Evolutionary conservation across 2,329 filamentous ascomycete species (phyloP).

Genomic region (Apiospora aurea): DNA sequence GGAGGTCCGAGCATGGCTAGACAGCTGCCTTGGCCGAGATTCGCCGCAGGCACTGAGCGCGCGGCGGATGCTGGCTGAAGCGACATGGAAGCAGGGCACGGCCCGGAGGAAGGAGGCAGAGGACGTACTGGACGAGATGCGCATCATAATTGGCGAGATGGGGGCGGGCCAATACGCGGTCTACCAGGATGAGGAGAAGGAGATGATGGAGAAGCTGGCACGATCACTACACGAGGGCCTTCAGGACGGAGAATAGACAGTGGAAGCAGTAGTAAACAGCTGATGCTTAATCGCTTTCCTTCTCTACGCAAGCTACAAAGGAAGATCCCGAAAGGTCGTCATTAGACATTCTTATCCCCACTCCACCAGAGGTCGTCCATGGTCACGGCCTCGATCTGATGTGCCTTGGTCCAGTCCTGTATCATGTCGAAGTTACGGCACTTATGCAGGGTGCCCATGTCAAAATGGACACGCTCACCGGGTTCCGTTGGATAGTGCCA

Average conservation of each 20-base stretch:
- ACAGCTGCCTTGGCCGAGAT: conserved; percentile 92
- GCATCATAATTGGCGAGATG: conserved; percentile 22
- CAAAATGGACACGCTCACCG: no score
- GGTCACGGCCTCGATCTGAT: no score
- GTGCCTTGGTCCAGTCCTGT: no score
- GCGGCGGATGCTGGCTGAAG: conserved; percentile 67
- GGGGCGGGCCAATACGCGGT: conserved; percentile 26
- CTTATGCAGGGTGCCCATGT: no score
- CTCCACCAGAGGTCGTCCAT: no score
- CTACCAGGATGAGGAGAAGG: conserved; percentile 29
- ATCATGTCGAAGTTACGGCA: no score
- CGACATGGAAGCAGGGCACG: conserved; percentile 27
- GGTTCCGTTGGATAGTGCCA: no score
- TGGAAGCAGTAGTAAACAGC: no score
- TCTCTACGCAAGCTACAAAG: no score
- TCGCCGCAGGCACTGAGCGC: conserved; percentile 69
- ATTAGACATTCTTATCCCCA: no score
- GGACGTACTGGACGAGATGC: conserved; percentile 24
- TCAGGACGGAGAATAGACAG: neutral
- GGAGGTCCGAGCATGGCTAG: conserved; percentile 21
- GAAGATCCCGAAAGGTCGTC: no score
- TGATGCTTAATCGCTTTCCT: no score
- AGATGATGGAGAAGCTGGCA: conserved; percentile 23
- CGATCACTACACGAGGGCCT: neutral
- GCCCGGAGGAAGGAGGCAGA: conserved; percentile 25